Evolutionary conservation across 139 green algal species (phyloP), one percentile per base, ranked within the genome.

Genomic region (Volvox africanus): DNA sequence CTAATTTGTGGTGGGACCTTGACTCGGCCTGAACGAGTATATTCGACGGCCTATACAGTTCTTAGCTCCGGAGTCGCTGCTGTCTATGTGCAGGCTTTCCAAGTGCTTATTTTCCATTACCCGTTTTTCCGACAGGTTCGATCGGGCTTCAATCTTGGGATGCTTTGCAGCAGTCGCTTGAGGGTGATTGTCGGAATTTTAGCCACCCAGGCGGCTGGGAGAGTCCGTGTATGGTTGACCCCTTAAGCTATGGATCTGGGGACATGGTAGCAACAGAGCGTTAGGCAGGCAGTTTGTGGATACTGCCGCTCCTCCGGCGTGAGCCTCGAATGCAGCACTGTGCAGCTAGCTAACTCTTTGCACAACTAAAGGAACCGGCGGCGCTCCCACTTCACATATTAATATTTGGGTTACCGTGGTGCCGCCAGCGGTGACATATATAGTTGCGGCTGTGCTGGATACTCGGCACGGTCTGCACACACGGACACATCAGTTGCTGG

Each of bases 131-230:
- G 9, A 55, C 85, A 89, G 85, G 85, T 89, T 89, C 13, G 85
- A 89, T 28, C 69, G 69, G 11, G 69, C 55, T 16, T 21, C 44
- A 2, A 82, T 89, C 28, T 21, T 89, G 37, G 13, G n/a, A 9
- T 89, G 69, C 69, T 89, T 89, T 50, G 28, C 69, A 1, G 69
- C n/a, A 6, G 81, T 77, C 21, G 81, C 81, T 26, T 87, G 35
- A 65, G 18, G 71, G 1, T 79, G 71, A 36, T 2, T 73, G 65
- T 12, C 11, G 44, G 5, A 55, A 55, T 55, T 9, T 55, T 55
- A 55, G 44, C 5, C 44, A 9, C 44, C 44, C 44, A 5, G 44
- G 44, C 44, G 44, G 9, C 44, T 55, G 44, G 44, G 44, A 55
- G 44, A 55, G 44, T 9, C 44, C 44, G 44, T 55, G 44, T 55